These are phyloP conservation scores for Geotrichum cucujoidarum DNA, from an alignment of 1,139 yeast genomes.

Conservation along the genomic window DNA sequence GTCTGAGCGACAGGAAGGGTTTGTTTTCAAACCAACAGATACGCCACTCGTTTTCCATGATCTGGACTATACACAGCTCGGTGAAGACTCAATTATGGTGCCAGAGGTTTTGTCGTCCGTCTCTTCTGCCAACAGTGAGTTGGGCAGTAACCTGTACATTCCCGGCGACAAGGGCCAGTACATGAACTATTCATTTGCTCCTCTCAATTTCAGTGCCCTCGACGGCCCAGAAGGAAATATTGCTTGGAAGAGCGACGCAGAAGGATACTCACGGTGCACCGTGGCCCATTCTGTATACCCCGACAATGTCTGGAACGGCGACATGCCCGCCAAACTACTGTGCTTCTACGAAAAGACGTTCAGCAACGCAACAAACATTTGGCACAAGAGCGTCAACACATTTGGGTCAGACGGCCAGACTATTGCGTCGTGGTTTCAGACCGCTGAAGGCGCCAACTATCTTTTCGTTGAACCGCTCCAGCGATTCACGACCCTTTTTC, in stretches of 20 bases:
- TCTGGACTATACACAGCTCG: not conserved
- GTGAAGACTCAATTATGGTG: not conserved
- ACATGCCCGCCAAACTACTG: not conserved
- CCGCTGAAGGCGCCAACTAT: constrained; percentile 6
- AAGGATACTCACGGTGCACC: not conserved
- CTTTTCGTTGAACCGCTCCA: constrained; percentile 4
- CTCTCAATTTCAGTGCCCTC: not conserved
- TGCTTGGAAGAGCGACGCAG: not conserved
- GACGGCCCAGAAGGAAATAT: constrained; percentile 2
- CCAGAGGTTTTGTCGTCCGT: not conserved
- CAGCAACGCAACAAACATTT: not conserved
- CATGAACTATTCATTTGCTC: not conserved
- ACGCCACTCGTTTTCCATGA: not conserved
- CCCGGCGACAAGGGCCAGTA: not conserved
- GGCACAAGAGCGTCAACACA: not conserved
- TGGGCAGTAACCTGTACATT: not conserved
- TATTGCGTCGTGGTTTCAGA: constrained; percentile 1
- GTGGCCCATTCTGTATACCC: not conserved
- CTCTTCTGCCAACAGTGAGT: not conserved
- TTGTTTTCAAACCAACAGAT: not conserved
- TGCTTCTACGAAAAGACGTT: not conserved
- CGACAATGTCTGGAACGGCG: not conserved
- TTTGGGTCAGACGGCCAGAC: not conserved
- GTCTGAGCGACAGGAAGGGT: not conserved
- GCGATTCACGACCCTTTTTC: not conserved